Conservation (phyloP, 2,329 filamentous ascomycete species). For the Leptographium wingfieldii region DNA sequence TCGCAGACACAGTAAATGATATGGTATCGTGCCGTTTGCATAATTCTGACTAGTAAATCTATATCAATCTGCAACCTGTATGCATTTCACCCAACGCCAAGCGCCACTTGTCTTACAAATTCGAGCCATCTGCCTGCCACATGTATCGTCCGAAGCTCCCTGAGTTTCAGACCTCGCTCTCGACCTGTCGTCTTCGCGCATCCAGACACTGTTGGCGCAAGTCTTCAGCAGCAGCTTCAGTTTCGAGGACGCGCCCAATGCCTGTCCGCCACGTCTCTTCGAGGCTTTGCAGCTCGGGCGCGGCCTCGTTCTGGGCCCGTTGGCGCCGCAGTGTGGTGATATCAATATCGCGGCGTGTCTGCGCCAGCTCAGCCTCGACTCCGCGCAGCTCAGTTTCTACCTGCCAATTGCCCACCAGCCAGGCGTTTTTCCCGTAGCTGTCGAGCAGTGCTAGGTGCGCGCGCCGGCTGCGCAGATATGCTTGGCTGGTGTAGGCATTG, state of each 20-base stretch:
- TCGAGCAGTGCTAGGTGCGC: constrained; percentile 61
- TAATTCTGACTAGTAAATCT: no score
- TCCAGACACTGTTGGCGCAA: constrained; percentile 56
- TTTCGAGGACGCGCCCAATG: constrained; percentile 70
- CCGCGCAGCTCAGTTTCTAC: constrained; percentile 57
- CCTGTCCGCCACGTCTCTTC: constrained; percentile 71
- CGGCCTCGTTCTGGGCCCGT: constrained; percentile 55
- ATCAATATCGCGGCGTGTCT: constrained; percentile 57
- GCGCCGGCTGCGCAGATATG: constrained; percentile 39
- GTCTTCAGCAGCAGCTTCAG: constrained; percentile 69
- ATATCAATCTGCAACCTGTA: no score
- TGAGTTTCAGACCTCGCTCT: not conserved
- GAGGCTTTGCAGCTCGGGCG: constrained; percentile 54
- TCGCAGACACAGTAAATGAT: not conserved
- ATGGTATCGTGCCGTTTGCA: not conserved
- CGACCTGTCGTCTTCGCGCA: constrained; percentile 33
- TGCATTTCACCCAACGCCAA: not conserved
- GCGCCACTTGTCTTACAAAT: not conserved
- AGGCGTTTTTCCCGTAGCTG: constrained; percentile 74
- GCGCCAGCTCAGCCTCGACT: constrained; percentile 64
- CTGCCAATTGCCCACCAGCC: constrained; percentile 76
- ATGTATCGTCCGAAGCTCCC: not conserved
- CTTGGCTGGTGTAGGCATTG: constrained; percentile 33
- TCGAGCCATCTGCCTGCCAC: not conserved
- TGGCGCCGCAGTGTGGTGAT: constrained; percentile 58